Evolutionary conservation across 192 early-diverging fungal species (phyloP).

Genomic region (Coemansia sp.): DNA sequence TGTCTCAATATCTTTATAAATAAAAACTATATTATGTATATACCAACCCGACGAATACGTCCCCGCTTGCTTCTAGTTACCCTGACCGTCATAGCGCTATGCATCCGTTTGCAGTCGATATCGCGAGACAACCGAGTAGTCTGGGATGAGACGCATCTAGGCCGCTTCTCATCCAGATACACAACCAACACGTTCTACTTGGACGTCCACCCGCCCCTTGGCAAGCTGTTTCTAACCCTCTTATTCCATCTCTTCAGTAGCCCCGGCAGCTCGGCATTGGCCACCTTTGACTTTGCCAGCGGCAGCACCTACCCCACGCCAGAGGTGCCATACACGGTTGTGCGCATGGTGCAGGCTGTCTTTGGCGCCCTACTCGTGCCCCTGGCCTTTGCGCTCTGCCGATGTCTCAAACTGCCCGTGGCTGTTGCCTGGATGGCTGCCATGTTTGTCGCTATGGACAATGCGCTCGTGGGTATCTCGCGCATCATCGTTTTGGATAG

Average conservation of each 20-base stretch:
- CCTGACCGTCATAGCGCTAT: constrained; percentile 8
- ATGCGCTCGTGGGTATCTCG: constrained; percentile 60
- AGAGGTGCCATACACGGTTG: constrained; percentile 80
- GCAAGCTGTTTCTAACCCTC: constrained; percentile 67
- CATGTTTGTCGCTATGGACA: constrained; percentile 74
- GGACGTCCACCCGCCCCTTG: constrained; percentile 96
- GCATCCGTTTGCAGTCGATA: constrained; percentile 54
- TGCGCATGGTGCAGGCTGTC: constrained; percentile 73
- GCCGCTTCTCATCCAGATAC: constrained; percentile 93
- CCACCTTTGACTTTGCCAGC: constrained; percentile 75
- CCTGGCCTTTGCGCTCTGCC: constrained; percentile 64
- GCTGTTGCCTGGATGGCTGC: constrained; percentile 58
- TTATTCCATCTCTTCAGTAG: constrained; percentile 60
- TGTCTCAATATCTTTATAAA: background rate
- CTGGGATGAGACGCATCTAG: constrained; percentile 97
- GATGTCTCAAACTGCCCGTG: constrained; percentile 2
- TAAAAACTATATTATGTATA: background rate
- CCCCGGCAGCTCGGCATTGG: constrained; percentile 64
- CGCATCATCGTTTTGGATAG: constrained; percentile 92
- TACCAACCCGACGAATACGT: background rate
- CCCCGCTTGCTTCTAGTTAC: background rate
- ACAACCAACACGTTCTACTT: constrained; percentile 89
- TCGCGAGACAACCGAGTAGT: constrained; percentile 58
- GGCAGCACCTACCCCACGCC: constrained; percentile 71
- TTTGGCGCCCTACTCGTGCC: constrained; percentile 80